Conservation (phyloP, 1,139 yeast species). For the Nakaseomyces sp. region DNA sequence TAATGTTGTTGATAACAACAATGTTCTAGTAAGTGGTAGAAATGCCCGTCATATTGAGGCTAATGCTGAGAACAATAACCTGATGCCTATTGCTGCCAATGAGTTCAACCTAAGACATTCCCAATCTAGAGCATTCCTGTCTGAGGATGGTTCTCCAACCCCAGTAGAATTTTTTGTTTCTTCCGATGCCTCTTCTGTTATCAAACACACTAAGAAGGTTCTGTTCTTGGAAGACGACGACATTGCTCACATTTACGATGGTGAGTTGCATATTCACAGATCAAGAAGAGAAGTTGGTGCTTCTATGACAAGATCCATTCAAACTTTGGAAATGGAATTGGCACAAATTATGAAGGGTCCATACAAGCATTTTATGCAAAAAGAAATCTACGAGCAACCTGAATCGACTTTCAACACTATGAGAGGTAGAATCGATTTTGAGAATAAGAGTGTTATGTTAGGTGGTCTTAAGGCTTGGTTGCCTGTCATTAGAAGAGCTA, state of each 20-base stretch:
- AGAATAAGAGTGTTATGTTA: constrained; percentile 61
- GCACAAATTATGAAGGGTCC: constrained; percentile 98
- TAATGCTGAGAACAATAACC: constrained; percentile 29
- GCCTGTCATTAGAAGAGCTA: constrained; percentile 84
- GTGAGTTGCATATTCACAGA: constrained; percentile 97
- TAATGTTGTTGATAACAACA: constrained; percentile 9
- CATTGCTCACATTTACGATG: constrained; percentile 95
- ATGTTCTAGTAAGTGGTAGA: constrained; percentile 7
- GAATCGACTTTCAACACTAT: constrained; percentile 96
- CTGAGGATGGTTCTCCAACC: constrained; percentile 86
- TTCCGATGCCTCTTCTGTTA: constrained; percentile 96
- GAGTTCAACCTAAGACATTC: constrained; percentile 62
- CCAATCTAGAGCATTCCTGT: constrained; percentile 84
- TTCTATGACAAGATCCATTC: constrained; percentile 88
- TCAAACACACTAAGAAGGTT: constrained; percentile 95
- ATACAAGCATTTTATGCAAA: constrained; percentile 94
- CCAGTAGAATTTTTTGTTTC: constrained; percentile 95
- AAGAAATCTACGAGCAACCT: constrained; percentile 98
- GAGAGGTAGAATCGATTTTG: constrained; percentile 98
- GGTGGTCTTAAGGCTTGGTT: constrained; percentile 87
- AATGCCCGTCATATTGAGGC: constrained; percentile 20
- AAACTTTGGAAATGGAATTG: constrained; percentile 92
- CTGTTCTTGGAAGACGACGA: constrained; percentile 96
- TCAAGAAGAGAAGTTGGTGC: constrained; percentile 87
- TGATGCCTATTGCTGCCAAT: constrained; percentile 41